Conservation (phyloP, 257 asterid species). For the Cynanchum wilfordii region DNA sequence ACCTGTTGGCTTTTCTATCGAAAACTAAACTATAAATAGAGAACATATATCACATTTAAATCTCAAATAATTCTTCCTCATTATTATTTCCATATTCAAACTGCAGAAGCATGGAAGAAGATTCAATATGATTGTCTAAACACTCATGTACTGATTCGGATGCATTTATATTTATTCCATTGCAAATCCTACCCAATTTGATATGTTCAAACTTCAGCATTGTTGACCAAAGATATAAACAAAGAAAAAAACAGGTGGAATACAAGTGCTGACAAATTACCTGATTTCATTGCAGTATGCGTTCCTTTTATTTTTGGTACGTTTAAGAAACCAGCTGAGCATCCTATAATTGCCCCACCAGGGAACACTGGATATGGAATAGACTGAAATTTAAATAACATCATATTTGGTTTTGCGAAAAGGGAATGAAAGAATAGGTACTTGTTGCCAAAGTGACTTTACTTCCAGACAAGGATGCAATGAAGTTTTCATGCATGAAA, state of each 20-base stretch:
- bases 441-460: background rate
- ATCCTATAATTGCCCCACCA: conserved; percentile 97
- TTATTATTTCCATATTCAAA: background rate
- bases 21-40: background rate
- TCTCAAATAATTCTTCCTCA: background rate
- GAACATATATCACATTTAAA: background rate
- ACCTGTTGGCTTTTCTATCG: background rate
- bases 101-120: background rate
- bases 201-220: background rate
- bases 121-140: background rate
- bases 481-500: background rate
- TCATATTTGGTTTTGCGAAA: conserved; percentile 32
- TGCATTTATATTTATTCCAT: background rate
- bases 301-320: conserved; percentile 97
- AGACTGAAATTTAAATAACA: conserved; percentile 82
- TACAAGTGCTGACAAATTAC: conserved; percentile 31
- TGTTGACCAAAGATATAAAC: conserved; percentile 6
- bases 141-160: background rate
- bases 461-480: background rate
- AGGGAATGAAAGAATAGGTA: background rate
- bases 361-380: conserved; percentile 99
- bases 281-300: conserved; percentile 99
- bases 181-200: background rate
- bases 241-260: conserved; percentile 6
- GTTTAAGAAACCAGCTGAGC: conserved; percentile 97